A percentile compares a stretch with the other conserved stretches of the same genome.
Conservation (phyloP, 2,329 filamentous ascomycete genomes). For the Penicillium sp. region DNA sequence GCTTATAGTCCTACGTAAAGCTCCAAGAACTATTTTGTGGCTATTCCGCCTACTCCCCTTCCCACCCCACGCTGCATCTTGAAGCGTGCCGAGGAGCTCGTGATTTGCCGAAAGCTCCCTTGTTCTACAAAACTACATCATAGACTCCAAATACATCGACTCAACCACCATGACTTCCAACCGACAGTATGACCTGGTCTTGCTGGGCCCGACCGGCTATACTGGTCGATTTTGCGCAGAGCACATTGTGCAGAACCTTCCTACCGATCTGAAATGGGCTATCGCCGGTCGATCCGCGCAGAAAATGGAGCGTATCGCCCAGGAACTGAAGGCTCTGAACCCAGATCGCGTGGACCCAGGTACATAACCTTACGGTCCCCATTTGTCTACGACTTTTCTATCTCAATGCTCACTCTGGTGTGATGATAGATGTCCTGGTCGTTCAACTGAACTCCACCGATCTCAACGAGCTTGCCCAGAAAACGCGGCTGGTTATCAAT, state of each 20-base stretch:
- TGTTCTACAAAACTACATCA: conserved; percentile 3
- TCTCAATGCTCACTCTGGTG: conserved; percentile 9
- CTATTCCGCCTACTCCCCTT: neutral
- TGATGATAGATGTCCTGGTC: conserved; percentile 44
- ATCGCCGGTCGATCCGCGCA: conserved; percentile 76
- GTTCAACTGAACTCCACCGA: conserved; percentile 52
- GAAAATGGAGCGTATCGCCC: conserved; percentile 70
- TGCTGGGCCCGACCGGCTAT: conserved; percentile 74
- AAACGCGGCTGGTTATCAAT: conserved; percentile 60
- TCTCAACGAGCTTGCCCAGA: conserved; percentile 53
- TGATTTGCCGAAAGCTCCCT: conserved; percentile 12
- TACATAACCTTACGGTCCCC: conserved; percentile 37
- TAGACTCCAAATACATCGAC: neutral
- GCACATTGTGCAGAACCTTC: conserved; percentile 68
- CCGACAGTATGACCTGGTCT: conserved; percentile 63
- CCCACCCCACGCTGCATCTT: neutral
- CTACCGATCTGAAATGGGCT: conserved; percentile 82
- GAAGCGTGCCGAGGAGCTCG: conserved; percentile 1
- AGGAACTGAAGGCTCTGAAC: conserved; percentile 66
- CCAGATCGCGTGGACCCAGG: conserved; percentile 70
- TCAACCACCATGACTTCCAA: conserved; percentile 39
- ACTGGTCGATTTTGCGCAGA: conserved; percentile 76
- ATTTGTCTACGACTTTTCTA: neutral
- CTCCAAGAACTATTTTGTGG: neutral
- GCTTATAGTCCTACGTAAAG: neutral